These are phyloP conservation scores for Dendrobium huoshanense DNA, from an alignment of 106 monocot species.

Conservation along the genomic window DNA sequence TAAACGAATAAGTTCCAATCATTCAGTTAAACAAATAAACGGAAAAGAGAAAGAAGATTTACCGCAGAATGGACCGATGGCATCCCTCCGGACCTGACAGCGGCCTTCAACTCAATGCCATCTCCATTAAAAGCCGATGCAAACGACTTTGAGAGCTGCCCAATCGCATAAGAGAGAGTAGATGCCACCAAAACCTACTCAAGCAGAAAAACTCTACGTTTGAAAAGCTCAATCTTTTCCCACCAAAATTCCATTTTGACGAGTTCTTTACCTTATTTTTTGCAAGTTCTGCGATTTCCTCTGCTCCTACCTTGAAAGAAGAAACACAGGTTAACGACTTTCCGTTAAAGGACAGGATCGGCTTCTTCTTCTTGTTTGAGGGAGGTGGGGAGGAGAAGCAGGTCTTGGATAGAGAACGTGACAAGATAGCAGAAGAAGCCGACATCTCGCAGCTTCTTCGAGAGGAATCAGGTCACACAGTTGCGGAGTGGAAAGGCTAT, in stretches of 20 bases:
- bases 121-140: conserved; percentile 25
- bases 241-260: neutral
- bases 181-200: conserved; percentile 51
- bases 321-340: neutral
- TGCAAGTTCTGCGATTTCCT: conserved; percentile 30
- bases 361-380: neutral
- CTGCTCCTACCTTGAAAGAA: conserved; percentile 18
- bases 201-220: neutral
- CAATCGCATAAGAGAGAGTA: conserved; percentile 30
- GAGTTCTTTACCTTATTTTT: conserved; percentile 39
- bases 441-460: conserved; percentile 2
- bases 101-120: conserved; percentile 31
- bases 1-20: neutral
- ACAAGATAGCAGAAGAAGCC: neutral
- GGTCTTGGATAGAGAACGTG: neutral
- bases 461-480: neutral
- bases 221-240: neutral
- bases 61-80: conserved; percentile 68
- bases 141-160: conserved; percentile 54
- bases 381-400: neutral
- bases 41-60: neutral
- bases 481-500: too few relatives aligned
- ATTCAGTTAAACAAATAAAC: neutral
- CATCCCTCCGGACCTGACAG: conserved; percentile 55
- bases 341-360: conserved; percentile 1